Evolutionary conservation across 73 alveolate species (phyloP), one percentile per base, ranked within the genome.

Genomic region (Paramecium sonneborni): DNA sequence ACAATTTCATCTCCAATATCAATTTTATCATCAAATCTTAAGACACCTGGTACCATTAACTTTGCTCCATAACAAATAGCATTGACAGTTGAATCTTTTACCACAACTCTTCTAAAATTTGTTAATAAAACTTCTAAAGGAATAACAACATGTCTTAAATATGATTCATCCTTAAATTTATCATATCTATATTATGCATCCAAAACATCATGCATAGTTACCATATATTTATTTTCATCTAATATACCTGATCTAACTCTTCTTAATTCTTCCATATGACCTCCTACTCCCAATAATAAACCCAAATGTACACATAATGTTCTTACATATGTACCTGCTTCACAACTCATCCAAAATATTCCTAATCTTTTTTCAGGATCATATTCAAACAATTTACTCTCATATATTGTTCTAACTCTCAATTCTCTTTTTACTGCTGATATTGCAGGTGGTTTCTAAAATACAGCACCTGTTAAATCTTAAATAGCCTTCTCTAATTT

Each of bases 41-140:
- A 95, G 48, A 98, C 99, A 28, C 99, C 99, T 12, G 99, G 99
- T 34, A 98, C 97, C 98, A 98, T 98, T 84, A 98, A 96, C 95
- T 98, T 96, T 24, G 99, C 99, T 8, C 99, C 99, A 92, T 98
- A 98, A 96, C 99, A 98, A 76, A 98, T 95, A 43, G 99, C 99
- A 91, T 98, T 98, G 48, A 98, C 99, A 12, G 99, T 96, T 14
- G 99, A 95, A 94, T 97, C 99, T 95, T 98, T 98, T 44, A 98
- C 99, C 8, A 98, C 99, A 41, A 98, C 97, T 93, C 99, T 93
- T 10, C 98, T 99, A 92, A 92, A 97, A 93, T 93, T 95, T 67
- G 98, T 97, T 85, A 98, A 97, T 43, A 98, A 93, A 90, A 98
- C 95, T 95, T 98, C 99, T 41, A 98, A 94, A 12, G 99, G 99